These are phyloP conservation scores for Aspergillus proliferans DNA, from an alignment of 2,329 filamentous ascomycete genomes.

Conservation along the genomic window DNA sequence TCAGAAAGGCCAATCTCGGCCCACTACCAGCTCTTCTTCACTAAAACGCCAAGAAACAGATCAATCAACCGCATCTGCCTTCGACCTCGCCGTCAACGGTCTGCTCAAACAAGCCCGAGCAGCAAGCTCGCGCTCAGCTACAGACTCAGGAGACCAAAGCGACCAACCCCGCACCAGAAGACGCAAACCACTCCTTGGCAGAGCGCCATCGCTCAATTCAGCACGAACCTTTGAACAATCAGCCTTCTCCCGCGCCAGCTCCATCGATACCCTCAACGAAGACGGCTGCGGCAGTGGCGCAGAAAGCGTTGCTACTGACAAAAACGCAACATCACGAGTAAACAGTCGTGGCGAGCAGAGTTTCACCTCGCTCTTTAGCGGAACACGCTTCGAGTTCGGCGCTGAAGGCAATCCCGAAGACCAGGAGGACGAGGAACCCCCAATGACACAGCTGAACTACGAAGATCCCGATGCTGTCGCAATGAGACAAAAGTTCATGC, in stretches of 20 bases:
- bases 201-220: conserved; percentile 37
- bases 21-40: conserved; percentile 6
- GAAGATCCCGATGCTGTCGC: conserved; percentile 48
- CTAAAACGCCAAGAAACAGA: conserved; percentile 13
- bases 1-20: conserved; percentile 5
- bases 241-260: conserved; percentile 40
- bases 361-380: conserved; percentile 26
- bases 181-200: conserved; percentile 36
- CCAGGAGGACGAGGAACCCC: conserved; percentile 29
- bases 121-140: conserved; percentile 23
- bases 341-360: conserved; percentile 22
- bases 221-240: conserved; percentile 32
- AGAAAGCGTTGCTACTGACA: conserved; percentile 22
- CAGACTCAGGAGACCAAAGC: conserved; percentile 14
- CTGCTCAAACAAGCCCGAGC: conserved; percentile 36
- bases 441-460: conserved; percentile 44
- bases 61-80: conserved; percentile 8
- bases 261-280: conserved; percentile 45
- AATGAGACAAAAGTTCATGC: conserved; percentile 52
- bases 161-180: conserved; percentile 15
- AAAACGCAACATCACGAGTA: conserved; percentile 14
- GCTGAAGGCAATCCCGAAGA: conserved; percentile 15
- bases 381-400: conserved; percentile 26
- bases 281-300: conserved; percentile 34
- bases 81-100: conserved; percentile 36